Evolutionary conservation across 441 rosid species (phyloP), one percentile per base, ranked within the genome.

Genomic region (Codiaeum variegatum): DNA sequence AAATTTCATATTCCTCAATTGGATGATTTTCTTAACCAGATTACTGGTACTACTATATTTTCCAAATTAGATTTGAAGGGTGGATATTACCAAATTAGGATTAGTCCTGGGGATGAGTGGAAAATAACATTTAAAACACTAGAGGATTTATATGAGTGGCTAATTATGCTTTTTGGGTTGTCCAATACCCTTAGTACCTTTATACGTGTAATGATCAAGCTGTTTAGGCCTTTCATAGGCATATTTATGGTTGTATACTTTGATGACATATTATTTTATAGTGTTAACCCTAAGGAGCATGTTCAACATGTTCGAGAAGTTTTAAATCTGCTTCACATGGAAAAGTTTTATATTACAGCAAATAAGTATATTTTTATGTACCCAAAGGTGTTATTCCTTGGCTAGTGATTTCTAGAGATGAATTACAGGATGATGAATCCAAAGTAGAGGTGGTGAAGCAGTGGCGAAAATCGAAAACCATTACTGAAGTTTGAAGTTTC

Each of bases 201-300:
- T 21, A 63, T 36, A 29, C 26, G 26, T 2, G 51, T 63, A 29
- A 61, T 61, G 16, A 61, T 28, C 21, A 36, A 61, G 5, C 1
- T 21, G 0, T 13, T 24, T 7, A 11, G 19, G 12, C 21, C 65
- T 24, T 61, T 61, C 1, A 61, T 61, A 12, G 36, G 38, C 0
- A 61, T 28, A 24, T 61, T 61, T 18, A 28, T 61, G 0, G 13
- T 61, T 3, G 65, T 32, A 1, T 61, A 61, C 5, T 63, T 63
- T n/a, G 47, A 63, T 63, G 47, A 63, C 34, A 63, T 63, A 7
- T 21, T 63, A 7, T 31, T 63, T 2, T 63, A 63, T 29, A 63
- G 19, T 63, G 23, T 49, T 18, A 63, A 63, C 9, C 0, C 1
- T 1, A 49, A 63, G 4, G 0, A 18, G 0, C 67, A 34, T 63